Evolutionary conservation across 768 basidiomycete genomes (phyloP).

Genomic region (Trametes coccinea): DNA sequence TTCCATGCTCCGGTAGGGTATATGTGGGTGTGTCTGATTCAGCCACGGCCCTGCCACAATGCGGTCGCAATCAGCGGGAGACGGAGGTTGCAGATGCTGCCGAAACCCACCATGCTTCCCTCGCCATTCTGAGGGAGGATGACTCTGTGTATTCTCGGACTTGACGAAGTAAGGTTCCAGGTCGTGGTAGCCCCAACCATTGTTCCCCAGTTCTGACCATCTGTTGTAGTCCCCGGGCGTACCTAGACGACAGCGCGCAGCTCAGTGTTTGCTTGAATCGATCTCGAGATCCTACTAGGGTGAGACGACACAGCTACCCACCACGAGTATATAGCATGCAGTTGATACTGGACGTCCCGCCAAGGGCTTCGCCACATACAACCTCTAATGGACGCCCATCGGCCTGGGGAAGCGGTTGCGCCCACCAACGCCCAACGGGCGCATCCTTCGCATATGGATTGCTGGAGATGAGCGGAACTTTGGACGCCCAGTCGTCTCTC

Average conservation of each 20-base stretch:
- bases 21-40: not conserved
- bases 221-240: slow-evolving; percentile 33
- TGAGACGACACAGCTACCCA: not conserved
- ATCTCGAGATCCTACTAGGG: no score
- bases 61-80: not conserved
- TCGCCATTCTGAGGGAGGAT: not conserved
- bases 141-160: slow-evolving; percentile 26
- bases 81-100: not conserved
- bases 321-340: slow-evolving; percentile 37
- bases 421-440: slow-evolving; percentile 3
- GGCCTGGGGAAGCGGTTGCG: not conserved
- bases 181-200: slow-evolving; percentile 39
- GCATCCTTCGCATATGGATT: slow-evolving; percentile 26
- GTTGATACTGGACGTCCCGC: slow-evolving; percentile 50
- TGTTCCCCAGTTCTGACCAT: slow-evolving; percentile 32
- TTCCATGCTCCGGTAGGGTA: not conserved
- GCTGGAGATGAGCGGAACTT: slow-evolving; percentile 32
- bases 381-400: slow-evolving; percentile 1
- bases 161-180: slow-evolving; percentile 38
- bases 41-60: not conserved
- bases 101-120: not conserved
- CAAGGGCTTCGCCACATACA: slow-evolving; percentile 36
- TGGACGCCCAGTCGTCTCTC: slow-evolving; percentile 10
- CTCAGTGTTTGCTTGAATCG: not conserved
- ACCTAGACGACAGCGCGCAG: not conserved